Evolutionary conservation across 176 grass and related monocot genomes (phyloP).

Genomic region (Guadua angustifolia): DNA sequence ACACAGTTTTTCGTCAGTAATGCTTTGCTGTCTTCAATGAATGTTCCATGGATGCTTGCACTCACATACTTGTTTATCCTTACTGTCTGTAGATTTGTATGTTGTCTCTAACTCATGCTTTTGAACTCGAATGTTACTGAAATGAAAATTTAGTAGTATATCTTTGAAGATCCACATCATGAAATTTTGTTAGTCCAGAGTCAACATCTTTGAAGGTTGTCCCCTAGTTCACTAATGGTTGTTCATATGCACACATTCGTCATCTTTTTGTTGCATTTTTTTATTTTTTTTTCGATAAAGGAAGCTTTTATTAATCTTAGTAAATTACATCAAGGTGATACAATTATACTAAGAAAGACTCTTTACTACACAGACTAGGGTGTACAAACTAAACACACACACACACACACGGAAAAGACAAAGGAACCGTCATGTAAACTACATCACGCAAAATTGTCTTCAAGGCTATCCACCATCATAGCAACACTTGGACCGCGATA

Average conservation of each 20-base stretch:
- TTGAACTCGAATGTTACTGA: neutral
- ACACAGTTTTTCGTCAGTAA: neutral
- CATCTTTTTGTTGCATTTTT: neutral
- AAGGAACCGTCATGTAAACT: too few species aligned
- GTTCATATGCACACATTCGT: neutral
- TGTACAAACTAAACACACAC: too few species aligned
- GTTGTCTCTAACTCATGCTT: neutral
- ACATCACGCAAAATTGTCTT: too few species aligned
- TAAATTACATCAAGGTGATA: too few species aligned
- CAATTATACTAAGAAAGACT: too few species aligned
- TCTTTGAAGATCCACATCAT: neutral
- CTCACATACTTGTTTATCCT: neutral
- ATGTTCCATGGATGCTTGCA: slow-evolving; percentile 6
- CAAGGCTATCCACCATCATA: too few species aligned
- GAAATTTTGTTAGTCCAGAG: neutral
- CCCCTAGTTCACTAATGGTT: slow-evolving; percentile 11
- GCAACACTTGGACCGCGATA: too few species aligned
- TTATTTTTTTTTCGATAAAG: too few species aligned
- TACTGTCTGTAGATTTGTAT: neutral
- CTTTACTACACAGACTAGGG: too few species aligned
- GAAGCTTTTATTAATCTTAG: too few species aligned
- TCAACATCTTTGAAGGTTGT: slow-evolving; percentile 8
- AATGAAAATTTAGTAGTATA: neutral
- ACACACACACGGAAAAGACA: too few species aligned
- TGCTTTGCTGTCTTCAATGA: neutral